Base-by-base conservation (phyloP, 176 grass and related monocot genomes). In the Guadua angustifolia region DNA sequence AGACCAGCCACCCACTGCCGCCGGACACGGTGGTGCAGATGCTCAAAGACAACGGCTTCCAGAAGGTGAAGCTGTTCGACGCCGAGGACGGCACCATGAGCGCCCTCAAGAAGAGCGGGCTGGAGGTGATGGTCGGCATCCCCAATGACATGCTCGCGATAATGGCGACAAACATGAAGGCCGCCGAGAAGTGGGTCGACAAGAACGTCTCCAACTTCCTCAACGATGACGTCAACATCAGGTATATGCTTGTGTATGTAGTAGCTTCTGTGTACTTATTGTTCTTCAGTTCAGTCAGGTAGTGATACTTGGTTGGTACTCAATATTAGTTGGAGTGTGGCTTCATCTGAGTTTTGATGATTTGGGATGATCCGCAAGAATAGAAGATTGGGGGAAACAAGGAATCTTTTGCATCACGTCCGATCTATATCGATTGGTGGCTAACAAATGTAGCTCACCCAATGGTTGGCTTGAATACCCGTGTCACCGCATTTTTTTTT, bases 81-180 rank as follows among this genome's bases (percentile, higher is more conserved):
- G 96, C 93, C 2, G 96, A 95, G 83, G 96, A 99, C 2, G 87
- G 51, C 47, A 94, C 89, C 65, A 95, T 99, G 96, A 86, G 39
- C 85, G 96, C 96, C 24, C 88, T 99, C 40, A 94, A 58, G 85
- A 99, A 99, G 91, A 95, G 96, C 65, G 89, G 96, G 16, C 82
- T 99, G 18, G 89, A 99, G 89, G 96, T 99, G 19, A 99, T 99
- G 96, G 93, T 95, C 44, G 96, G 96, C 87, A 94, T 99, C 81
- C 96, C 96, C 14, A 99, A 99, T 83, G 96, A 99, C 21, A 81
- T 99, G 91, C 86, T 99, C 47, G 2, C 0, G 35, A 75, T 13
- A 1, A 86, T 99, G 49, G 93, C 96, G 18, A 92, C 83, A 14
- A 99, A 47, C 74, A 67, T 92, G 74, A 91, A 88, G 79, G 64